Evolutionary conservation across 805 yeast genomes (phyloP).

Genomic region (Clavispora vitiphila): DNA sequence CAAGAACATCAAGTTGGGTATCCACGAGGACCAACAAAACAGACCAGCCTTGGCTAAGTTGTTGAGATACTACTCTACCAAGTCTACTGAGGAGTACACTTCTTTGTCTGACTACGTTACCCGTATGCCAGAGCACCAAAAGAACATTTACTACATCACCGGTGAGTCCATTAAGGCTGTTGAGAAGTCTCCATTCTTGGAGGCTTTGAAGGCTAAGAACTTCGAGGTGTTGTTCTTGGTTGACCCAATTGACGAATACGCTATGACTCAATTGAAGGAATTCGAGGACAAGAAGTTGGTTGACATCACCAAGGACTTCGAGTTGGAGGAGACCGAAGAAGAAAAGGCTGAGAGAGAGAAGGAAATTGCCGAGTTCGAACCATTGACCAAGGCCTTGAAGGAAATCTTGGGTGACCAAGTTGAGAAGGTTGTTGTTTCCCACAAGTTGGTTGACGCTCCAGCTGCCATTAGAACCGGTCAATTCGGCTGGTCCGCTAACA

Average conservation of each 20-base stretch:
- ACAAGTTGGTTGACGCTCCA: slow-evolving; percentile 96
- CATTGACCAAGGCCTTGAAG: slow-evolving; percentile 91
- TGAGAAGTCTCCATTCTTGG: slow-evolving; percentile 98
- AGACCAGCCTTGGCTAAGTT: slow-evolving; percentile 92
- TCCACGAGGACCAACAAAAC: slow-evolving; percentile 98
- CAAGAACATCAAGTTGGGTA: slow-evolving; percentile 97
- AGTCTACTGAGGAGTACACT: slow-evolving; percentile 89
- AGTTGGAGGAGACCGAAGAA: slow-evolving; percentile 96
- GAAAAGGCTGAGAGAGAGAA: slow-evolving; percentile 93
- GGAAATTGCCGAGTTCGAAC: slow-evolving; percentile 88
- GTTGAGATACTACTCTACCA: slow-evolving; percentile 95
- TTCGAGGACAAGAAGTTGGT: slow-evolving; percentile 98
- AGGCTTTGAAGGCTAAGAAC: slow-evolving; percentile 96
- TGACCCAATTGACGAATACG: slow-evolving; percentile 99
- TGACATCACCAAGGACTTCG: slow-evolving; percentile 98
- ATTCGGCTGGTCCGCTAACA: slow-evolving; percentile 99
- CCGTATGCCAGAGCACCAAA: slow-evolving; percentile 99
- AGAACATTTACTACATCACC: slow-evolving; percentile 98
- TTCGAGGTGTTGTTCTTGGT: slow-evolving; percentile 96
- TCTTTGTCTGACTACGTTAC: slow-evolving; percentile 96
- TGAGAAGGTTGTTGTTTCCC: slow-evolving; percentile 98
- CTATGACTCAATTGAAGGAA: slow-evolving; percentile 98
- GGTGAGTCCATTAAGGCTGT: slow-evolving; percentile 98
- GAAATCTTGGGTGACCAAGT: slow-evolving; percentile 97
- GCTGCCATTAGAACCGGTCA: slow-evolving; percentile 99